Conservation (phyloP, 129 eudicot genomes). For the Flaveria linearis region DNA sequence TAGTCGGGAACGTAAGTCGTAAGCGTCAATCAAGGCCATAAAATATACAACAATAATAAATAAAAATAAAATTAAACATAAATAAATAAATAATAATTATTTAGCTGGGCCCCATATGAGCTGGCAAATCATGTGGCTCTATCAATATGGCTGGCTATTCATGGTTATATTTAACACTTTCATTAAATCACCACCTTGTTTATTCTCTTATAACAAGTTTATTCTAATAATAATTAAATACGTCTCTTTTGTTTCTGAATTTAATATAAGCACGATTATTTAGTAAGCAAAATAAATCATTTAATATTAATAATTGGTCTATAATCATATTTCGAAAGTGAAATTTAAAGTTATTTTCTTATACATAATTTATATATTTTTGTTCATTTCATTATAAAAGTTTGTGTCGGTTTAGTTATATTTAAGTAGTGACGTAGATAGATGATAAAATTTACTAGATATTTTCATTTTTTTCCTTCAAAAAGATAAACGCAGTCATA, state of each 20-base stretch:
- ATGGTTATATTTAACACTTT: conserved; percentile 4
- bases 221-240: neutral
- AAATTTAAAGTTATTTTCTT: neutral
- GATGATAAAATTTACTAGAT: neutral
- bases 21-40: conserved; percentile 30
- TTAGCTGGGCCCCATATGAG: conserved; percentile 27
- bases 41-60: neutral
- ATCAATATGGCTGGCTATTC: conserved; percentile 22
- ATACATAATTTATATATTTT: too few relatives aligned
- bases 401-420: neutral
- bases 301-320: neutral
- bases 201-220: neutral
- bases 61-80: neutral
- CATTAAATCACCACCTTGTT: neutral
- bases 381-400: neutral
- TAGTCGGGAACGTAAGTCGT: conserved; percentile 30
- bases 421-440: neutral
- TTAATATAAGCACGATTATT: neutral
- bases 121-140: conserved; percentile 41
- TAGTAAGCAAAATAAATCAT: neutral
- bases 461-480: neutral
- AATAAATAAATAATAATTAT: neutral
- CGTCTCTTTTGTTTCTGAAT: neutral
- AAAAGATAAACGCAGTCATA: neutral
- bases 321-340: too few relatives aligned